These are phyloP conservation scores for Taphrina sp. DNA, from an alignment of 1,139 yeast genomes.

Conservation along the genomic window DNA sequence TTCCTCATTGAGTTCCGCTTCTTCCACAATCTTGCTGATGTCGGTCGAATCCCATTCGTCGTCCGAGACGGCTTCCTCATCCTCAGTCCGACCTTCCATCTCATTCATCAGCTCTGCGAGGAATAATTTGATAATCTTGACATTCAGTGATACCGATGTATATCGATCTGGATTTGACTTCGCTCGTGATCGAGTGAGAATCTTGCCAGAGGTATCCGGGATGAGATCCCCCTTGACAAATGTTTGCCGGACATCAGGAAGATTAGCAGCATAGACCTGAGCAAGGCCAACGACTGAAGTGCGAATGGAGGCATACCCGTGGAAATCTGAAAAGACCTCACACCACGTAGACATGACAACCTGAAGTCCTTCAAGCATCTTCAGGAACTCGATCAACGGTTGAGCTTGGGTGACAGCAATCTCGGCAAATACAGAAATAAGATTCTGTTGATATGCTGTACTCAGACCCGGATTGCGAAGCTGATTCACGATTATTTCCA, in stretches of 20 bases:
- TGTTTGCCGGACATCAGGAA: slow-evolving; percentile 10
- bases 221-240: slow-evolving; percentile 35
- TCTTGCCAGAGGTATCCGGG: slow-evolving; percentile 30
- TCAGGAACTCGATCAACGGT: slow-evolving; percentile 30
- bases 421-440: slow-evolving; percentile 35
- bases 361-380: slow-evolving; percentile 28
- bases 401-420: slow-evolving; percentile 29
- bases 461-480: slow-evolving; percentile 16
- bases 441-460: slow-evolving; percentile 30
- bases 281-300: slow-evolving; percentile 33
- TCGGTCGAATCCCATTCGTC: slow-evolving; percentile 32
- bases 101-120: slow-evolving; percentile 28
- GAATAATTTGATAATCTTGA: slow-evolving; percentile 32
- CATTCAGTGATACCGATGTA: slow-evolving; percentile 22
- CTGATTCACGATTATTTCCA: slow-evolving; percentile 23
- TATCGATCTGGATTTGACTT: slow-evolving; percentile 32
- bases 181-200: slow-evolving; percentile 35
- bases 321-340: slow-evolving; percentile 34
- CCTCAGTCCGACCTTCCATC: slow-evolving; percentile 25
- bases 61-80: slow-evolving; percentile 30
- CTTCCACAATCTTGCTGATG: slow-evolving; percentile 11
- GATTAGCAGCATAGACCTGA: slow-evolving; percentile 27
- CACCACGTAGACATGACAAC: slow-evolving; percentile 35
- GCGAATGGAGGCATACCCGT: slow-evolving; percentile 33
- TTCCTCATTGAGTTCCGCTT: slow-evolving; percentile 24